phyloP scores from a whole-genome alignment of 148 eudicot species.

The Fallopia convolvulus region DNA sequence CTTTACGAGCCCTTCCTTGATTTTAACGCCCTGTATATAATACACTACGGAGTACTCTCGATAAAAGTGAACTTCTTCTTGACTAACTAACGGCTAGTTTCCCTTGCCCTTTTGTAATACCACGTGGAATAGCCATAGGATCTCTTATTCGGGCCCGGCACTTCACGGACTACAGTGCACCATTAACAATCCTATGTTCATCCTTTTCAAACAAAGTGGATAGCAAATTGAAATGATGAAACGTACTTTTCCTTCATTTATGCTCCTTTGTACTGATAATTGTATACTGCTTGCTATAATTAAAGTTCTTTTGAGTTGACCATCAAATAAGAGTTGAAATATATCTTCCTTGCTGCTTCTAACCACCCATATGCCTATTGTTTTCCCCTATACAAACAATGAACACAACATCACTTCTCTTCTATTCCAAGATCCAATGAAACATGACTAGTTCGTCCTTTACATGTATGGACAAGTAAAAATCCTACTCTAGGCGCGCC shows the following conservation, averaged over 20 bases:
- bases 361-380: no score
- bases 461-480: background rate
- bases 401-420: no score
- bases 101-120: background rate
- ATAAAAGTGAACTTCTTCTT: background rate
- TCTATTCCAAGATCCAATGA: no score
- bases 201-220: background rate
- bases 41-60: no score
- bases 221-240: background rate
- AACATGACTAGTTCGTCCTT: no score
- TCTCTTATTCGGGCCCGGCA: background rate
- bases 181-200: background rate
- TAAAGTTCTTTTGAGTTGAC: background rate
- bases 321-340: no score
- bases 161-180: background rate
- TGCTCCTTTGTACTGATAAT: background rate
- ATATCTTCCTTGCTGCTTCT: no score
- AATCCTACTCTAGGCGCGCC: background rate
- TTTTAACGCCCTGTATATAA: no score
- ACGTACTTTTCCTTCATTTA: background rate
- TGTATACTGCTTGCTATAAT: background rate
- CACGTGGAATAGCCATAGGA: background rate
- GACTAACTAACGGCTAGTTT: constrained; percentile 1
- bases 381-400: no score
- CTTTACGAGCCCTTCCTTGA: no score